Base-by-base conservation (phyloP, 1,284 basidiomycete genomes). In the Cerioporus squamosus region DNA sequence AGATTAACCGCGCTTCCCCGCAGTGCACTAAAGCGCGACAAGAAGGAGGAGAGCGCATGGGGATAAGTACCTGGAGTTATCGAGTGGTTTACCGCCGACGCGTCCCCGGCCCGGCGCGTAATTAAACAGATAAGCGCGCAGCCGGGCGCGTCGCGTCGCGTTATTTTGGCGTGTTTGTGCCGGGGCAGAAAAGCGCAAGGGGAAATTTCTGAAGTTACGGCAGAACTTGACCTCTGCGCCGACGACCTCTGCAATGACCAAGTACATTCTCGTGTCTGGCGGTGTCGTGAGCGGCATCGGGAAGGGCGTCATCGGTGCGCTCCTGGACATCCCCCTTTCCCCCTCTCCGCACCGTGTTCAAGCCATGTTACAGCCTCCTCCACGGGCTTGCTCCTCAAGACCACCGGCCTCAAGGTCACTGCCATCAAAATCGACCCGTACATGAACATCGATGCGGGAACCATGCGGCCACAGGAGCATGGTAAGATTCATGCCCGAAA, bases 371-470 rank as follows among this genome's bases (percentile, higher is more conserved):
- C 61, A 95, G 96, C 97, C 68, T 99, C 97, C 43, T 98, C 96
- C 61, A 98, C 97, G 17, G 97, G 97, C 63, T 82, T 99, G 51
- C 84, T 99, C 53, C 84, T 99, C 74, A 98, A 98, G 81, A 98
- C 94, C 48, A 88, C 91, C 33, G 97, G 97, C 45, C 82, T 97
- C 64, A 97, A 95, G 76, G 97, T 98, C 70, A 99, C 97, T 2
- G 93, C 97, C 24, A 98, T 99, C 83, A 99, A 99, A 80, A 98
- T 99, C 69, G 97, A 99, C 76, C 97, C 97, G 22, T 99, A 99
- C 74, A 98, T 99, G 96, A 99, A 99, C 80, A 98, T 99, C 70
- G 97, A 99, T 84, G 97, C 97, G 38, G 97, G 97, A 44, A 98
- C 97, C 31, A 99, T 99, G 97, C 87, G 95, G 43, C 97, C 97